A percentile compares a stretch with the other conserved stretches of the same genome.
These are phyloP conservation scores for Carex kokanica DNA, from an alignment of 176 grass and related monocot genomes.

Conservation along the genomic window DNA sequence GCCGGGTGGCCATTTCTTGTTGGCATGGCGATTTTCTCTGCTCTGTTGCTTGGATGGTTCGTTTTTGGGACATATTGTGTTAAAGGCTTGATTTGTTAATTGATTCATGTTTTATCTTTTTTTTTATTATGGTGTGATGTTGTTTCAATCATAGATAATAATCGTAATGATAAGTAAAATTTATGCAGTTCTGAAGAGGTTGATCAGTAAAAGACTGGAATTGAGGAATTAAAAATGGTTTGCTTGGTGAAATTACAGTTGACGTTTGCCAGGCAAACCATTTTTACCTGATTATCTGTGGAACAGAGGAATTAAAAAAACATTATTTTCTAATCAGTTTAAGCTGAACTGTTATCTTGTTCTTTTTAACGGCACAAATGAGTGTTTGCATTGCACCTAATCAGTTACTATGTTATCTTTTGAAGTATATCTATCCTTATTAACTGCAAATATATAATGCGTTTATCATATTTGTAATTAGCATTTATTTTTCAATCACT, in stretches of 20 bases:
- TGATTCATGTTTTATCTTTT: not conserved
- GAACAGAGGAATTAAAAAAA: too few species aligned
- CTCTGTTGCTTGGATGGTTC: constrained; percentile 81
- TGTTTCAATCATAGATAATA: not conserved
- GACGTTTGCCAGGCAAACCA: too few species aligned
- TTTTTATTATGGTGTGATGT: not conserved
- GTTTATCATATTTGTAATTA: too few species aligned
- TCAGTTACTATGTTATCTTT: not conserved
- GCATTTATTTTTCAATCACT: too few species aligned
- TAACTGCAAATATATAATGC: too few species aligned
- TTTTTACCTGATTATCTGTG: too few species aligned
- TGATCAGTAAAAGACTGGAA: not conserved
- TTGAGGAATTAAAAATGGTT: not conserved
- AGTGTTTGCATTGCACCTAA: not conserved
- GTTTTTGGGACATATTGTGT: constrained; percentile 58
- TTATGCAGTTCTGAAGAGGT: not conserved
- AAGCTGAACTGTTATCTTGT: too few species aligned
- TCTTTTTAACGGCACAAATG: too few species aligned
- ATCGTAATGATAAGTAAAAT: not conserved
- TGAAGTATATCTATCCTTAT: too few species aligned
- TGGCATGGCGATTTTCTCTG: constrained; percentile 72
- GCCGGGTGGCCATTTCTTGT: constrained; percentile 38
- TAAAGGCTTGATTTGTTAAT: constrained; percentile 57
- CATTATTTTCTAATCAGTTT: too few species aligned
- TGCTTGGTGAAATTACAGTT: not conserved